phyloP scores from a whole-genome alignment of 495 filamentous ascomycete genomes.

The Xylaria palmicola region DNA sequence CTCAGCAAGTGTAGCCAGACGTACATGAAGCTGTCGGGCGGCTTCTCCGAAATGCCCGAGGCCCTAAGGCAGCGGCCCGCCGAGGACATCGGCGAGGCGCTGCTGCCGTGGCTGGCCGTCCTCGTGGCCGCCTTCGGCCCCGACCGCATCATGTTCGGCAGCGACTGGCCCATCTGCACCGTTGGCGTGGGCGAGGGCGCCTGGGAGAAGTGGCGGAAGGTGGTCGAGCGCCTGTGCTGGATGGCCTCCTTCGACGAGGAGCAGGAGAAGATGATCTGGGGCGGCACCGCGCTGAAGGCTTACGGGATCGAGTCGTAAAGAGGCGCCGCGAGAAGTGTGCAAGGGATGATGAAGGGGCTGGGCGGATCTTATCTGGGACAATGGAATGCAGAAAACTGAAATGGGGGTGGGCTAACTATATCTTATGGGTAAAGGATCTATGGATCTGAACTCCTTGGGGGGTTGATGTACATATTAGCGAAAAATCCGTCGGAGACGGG shows the following conservation, averaged over 20 bases:
- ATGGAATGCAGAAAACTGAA: too few relatives aligned
- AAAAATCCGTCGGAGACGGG: too few relatives aligned
- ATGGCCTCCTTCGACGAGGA: conserved; percentile 54
- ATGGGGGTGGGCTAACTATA: too few relatives aligned
- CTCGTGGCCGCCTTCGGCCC: conserved; percentile 68
- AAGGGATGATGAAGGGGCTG: too few relatives aligned
- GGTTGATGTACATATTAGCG: background rate
- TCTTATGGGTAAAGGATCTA: too few relatives aligned
- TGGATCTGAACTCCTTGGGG: background rate
- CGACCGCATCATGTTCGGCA: conserved; percentile 79
- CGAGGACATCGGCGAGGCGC: conserved; percentile 47
- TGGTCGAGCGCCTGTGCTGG: conserved; percentile 61
- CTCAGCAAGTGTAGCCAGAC: conserved; percentile 59
- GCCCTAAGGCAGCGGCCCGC: conserved; percentile 37
- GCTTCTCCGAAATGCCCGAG: conserved; percentile 69
- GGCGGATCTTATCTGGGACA: background rate
- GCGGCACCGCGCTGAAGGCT: conserved; percentile 62
- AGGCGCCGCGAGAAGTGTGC: background rate
- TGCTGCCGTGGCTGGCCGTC: conserved; percentile 63
- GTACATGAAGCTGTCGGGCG: conserved; percentile 88
- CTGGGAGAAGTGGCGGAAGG: conserved; percentile 57
- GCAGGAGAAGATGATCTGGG: conserved; percentile 66
- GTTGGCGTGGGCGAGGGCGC: conserved; percentile 56
- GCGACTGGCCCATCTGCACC: conserved; percentile 88
- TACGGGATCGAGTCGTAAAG: conserved; percentile 53